Base-by-base conservation (phyloP, 306 rosid genomes). In the Ziziphus jujuba region DNA sequence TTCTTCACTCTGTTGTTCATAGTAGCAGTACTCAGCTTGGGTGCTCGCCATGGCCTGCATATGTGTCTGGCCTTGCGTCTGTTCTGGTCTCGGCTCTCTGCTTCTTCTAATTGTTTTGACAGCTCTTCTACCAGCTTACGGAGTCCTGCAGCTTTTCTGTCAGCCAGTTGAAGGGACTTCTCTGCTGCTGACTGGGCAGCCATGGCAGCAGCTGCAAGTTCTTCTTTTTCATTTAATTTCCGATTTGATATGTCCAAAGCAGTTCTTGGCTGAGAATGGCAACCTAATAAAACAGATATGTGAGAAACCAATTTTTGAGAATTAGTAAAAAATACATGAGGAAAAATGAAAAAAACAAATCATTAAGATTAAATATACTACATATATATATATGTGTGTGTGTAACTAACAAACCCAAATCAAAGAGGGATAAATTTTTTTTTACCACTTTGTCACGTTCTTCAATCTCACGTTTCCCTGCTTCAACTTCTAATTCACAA, bases 21-120 rank as follows among this genome's bases (percentile, higher is more conserved):
- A 72, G 33, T 49, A 69, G 69, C 35, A 14, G 78, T 64, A n/a
- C n/a, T n/a, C n/a, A n/a, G n/a, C n/a, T n/a, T n/a, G n/a, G n/a
- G n/a, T n/a, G n/a, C n/a, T n/a, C 83, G 82, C 92, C 97, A 91
- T 65, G 97, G 95, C 97, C 97, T 87, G 79, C 97, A 91, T 38
- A 82, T 20, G 22, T 66, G 80, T 65, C 89, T 91, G 33, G 56
- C 74, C 65, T 77, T 82, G 19, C 63, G 82, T 66, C 71, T 77
- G 36, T 45, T 76, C 16, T 63, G 80, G 67, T 82, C 90, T 40
- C 77, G 78, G 71, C 82, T 84, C 79, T 88, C 97, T 64, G 82
- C 73, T 81, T 86, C 95, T 63, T 88, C 92, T 56, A 81, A 2
- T 55, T 87, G 90, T 61, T 70, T 79, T 28, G 89, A 82, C 24